Percentiles rank a stretch among this genome's conserved stretches.
Evolutionary conservation across 2,329 filamentous ascomycete genomes (phyloP).

Genomic region (Chrysosporium queenslandicum): DNA sequence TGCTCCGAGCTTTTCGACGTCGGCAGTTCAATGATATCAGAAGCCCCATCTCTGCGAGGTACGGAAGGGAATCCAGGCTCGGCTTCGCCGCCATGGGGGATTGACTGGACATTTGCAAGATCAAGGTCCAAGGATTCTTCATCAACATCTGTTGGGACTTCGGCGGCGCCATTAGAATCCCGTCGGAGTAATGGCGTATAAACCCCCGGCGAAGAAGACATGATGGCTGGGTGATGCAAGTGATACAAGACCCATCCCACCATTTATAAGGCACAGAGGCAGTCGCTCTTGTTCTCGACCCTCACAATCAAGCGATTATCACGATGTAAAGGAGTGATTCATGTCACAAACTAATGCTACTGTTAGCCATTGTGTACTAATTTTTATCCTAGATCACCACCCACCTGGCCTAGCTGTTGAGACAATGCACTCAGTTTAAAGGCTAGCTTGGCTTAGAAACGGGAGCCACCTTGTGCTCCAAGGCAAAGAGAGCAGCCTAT

Average conservation of each 20-base stretch:
- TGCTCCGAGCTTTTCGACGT: slow-evolving; percentile 17
- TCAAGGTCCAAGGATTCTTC: slow-evolving; percentile 13
- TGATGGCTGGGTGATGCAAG: neutral
- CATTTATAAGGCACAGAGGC: neutral
- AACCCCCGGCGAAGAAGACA: neutral
- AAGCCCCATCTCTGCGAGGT: neutral
- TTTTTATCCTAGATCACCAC: too few species aligned
- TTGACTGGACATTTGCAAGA: slow-evolving; percentile 13
- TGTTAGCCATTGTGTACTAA: too few species aligned
- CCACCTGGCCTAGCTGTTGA: too few species aligned
- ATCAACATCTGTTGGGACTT: neutral
- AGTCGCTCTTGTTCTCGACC: neutral
- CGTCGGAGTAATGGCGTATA: neutral
- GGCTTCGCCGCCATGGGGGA: slow-evolving; percentile 12
- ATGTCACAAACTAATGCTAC: too few species aligned
- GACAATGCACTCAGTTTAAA: too few species aligned
- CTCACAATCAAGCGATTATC: too few species aligned
- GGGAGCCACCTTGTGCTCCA: too few species aligned
- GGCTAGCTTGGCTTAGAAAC: too few species aligned
- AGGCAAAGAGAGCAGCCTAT: too few species aligned
- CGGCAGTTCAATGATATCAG: neutral
- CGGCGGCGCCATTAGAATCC: neutral
- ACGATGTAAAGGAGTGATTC: too few species aligned
- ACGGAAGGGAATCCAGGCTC: slow-evolving; percentile 10
- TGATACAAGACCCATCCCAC: neutral